These are phyloP conservation scores for Bipolaris sorokiniana DNA, from an alignment of 2,329 filamentous ascomycete species.

Conservation along the genomic window DNA sequence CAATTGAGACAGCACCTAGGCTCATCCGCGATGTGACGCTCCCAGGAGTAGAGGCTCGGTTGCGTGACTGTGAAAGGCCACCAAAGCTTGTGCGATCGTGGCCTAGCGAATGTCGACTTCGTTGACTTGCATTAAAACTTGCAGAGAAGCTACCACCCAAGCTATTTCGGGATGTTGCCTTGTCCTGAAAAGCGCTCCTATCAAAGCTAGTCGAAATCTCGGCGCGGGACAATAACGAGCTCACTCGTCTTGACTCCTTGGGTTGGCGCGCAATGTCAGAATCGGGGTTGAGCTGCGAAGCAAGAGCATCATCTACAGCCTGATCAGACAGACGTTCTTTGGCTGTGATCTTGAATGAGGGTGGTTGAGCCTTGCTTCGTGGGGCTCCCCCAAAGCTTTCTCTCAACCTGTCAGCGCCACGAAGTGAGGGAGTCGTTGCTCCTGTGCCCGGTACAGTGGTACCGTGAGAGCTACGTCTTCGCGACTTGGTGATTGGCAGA, in stretches of 20 bases:
- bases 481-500: constrained; percentile 56
- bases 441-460: constrained; percentile 69
- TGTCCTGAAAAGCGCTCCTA: constrained; percentile 77
- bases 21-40: constrained; percentile 49
- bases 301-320: constrained; percentile 55
- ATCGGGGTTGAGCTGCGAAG: constrained; percentile 58
- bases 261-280: constrained; percentile 59
- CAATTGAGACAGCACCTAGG: constrained; percentile 45
- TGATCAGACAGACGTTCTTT: constrained; percentile 46
- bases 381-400: constrained; percentile 74
- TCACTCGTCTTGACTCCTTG: constrained; percentile 77
- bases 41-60: constrained; percentile 64
- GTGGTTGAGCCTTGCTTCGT: constrained; percentile 52
- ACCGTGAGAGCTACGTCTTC: constrained; percentile 66
- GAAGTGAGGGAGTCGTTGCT: constrained; percentile 72
- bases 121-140: constrained; percentile 58
- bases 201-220: constrained; percentile 88
- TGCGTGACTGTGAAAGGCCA: constrained; percentile 49
- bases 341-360: constrained; percentile 47
- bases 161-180: constrained; percentile 58
- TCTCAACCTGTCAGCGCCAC: constrained; percentile 67
- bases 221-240: constrained; percentile 85
- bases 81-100: constrained; percentile 68
- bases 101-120: constrained; percentile 77
- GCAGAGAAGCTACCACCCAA: constrained; percentile 50